phyloP scores from a whole-genome alignment of 495 filamentous ascomycete genomes.

The Elasticomyces elasticus region DNA sequence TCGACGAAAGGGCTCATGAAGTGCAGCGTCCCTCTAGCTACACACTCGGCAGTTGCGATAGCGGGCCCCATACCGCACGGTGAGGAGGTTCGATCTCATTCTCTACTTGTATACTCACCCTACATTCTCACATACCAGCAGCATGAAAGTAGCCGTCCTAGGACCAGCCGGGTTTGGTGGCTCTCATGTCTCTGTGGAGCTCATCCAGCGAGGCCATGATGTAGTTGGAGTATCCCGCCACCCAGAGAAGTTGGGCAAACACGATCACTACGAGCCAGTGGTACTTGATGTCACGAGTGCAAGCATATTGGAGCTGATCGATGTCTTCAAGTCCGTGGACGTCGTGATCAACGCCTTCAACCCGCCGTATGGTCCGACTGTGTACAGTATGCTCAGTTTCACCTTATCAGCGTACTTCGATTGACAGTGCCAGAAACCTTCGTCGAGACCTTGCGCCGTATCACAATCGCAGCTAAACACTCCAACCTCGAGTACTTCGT shows the following conservation, averaged over 20 bases:
- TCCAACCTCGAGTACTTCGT: conserved; percentile 24
- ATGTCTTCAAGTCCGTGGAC: conserved; percentile 23
- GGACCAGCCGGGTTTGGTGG: conserved; percentile 27
- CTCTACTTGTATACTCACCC: too few relatives aligned
- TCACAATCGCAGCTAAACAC: conserved; percentile 24
- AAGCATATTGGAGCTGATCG: conserved; percentile 13
- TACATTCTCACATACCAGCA: too few relatives aligned
- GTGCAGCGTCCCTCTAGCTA: too few relatives aligned
- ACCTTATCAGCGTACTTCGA: too few relatives aligned
- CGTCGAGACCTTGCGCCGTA: conserved; percentile 24
- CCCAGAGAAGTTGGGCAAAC: conserved; percentile 24
- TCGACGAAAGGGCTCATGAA: too few relatives aligned
- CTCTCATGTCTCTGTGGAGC: conserved; percentile 23
- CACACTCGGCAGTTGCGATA: too few relatives aligned
- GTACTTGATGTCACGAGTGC: conserved; percentile 15
- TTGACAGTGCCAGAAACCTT: conserved; percentile 26
- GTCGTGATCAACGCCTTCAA: conserved; percentile 26
- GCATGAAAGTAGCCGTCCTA: conserved; percentile 22
- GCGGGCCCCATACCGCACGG: neutral
- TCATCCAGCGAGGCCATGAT: conserved; percentile 24
- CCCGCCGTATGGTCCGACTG: conserved; percentile 12
- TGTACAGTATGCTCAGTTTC: conserved; percentile 25
- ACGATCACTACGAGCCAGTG: conserved; percentile 21
- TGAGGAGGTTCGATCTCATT: neutral
- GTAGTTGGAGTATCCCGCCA: conserved; percentile 26